phyloP scores from a whole-genome alignment of 202 grass and related monocot genomes.

The Zizania palustris region DNA sequence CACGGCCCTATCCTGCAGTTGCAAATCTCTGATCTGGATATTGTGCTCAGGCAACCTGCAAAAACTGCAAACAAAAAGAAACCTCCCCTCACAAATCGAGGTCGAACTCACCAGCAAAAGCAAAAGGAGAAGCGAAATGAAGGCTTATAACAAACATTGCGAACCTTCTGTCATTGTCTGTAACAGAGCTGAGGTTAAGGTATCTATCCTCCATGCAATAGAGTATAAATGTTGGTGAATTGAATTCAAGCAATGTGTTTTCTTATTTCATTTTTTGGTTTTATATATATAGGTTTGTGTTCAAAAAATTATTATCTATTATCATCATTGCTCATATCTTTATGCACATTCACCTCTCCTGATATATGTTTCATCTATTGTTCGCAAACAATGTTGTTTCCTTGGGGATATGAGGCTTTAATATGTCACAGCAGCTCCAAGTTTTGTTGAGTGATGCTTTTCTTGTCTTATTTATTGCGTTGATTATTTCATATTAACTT shows the following conservation, averaged over 20 bases:
- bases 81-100: constrained; percentile 49
- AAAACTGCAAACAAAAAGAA: constrained; percentile 67
- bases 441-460: constrained; percentile 9
- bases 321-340: constrained; percentile 10
- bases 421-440: neutral
- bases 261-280: constrained; percentile 28
- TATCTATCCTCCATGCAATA: constrained; percentile 29
- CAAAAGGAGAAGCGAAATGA: constrained; percentile 65
- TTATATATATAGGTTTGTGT: constrained; percentile 8
- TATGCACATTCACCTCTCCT: constrained; percentile 5
- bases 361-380: neutral
- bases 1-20: constrained; percentile 66
- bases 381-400: constrained; percentile 23
- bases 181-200: constrained; percentile 81
- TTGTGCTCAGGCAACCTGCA: constrained; percentile 62
- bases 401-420: constrained; percentile 9
- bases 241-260: neutral
- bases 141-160: constrained; percentile 67
- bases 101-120: constrained; percentile 39
- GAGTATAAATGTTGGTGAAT: constrained; percentile 27
- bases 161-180: constrained; percentile 68
- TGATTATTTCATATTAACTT: constrained; percentile 49
- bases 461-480: neutral
- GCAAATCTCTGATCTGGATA: constrained; percentile 71
- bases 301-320: neutral